Evolutionary conservation across 768 basidiomycete species (phyloP), one percentile per base, ranked within the genome.

Genomic region (Lentinus tigrinus): DNA sequence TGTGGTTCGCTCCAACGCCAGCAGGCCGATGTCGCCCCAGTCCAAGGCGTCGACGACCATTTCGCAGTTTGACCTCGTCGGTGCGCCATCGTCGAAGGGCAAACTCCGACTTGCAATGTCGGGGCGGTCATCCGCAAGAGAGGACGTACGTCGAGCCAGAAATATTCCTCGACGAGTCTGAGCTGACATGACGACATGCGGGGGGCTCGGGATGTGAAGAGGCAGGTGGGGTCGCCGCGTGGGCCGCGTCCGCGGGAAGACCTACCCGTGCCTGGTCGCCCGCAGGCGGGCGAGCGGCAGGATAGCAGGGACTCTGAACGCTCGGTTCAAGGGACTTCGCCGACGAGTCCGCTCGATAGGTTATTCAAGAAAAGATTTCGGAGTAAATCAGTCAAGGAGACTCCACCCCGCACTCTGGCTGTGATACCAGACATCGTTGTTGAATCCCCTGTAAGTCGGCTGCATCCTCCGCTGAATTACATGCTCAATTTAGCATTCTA

Each of bases 41-140:
- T 70, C 69, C 19, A 56, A 63, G 39, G 63, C 68, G 48, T 70
- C 69, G 56, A 70, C 69, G 24, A 60, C 42, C 38, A 66, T 70
- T 31, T 67, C 67, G 16, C 58, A 70, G 53, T 66, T 66, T 48
- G 65, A 66, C 38, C 54, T 70, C 31, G 56, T 70, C 34, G 56
- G 56, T 37, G 54, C 61, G 21, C 43, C 55, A 6, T 3, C 31
- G 31, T 31, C 31, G 23, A 52, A 43, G 46, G 38, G 39, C 31
- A 49, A 44, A 40, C 37, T 53, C 11, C 54, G 50, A 16, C 38
- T 31, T 9, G 37, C 54, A 23, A 42, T n/a, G 24, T 24, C 37
- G n/a, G 43, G 43, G 14, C 19, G 43, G 43, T 23, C 42, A 21
- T 9, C 43, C 5, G 23, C 21, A 42, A 44, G 60, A 31, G 60